Percentiles rank a stretch among this genome's conserved stretches.
Conservation (phyloP, 2,329 filamentous ascomycete genomes). For the Aspergillus niger region DNA sequence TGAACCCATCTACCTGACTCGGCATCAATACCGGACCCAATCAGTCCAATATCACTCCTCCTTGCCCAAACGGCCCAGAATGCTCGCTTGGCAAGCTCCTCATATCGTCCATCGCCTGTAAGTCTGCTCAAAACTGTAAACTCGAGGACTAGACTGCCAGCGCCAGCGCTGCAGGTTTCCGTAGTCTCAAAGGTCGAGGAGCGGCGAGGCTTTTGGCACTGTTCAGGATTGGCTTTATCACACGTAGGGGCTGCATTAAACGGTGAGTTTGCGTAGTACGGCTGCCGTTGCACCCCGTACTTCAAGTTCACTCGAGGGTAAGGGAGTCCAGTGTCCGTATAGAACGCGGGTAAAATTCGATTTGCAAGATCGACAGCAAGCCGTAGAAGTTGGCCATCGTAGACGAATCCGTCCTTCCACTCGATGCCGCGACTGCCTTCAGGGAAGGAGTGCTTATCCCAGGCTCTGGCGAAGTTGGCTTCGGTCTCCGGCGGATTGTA, state of each 20-base stretch:
- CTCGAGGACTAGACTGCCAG: constrained; percentile 92
- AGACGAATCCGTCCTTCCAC: constrained; percentile 77
- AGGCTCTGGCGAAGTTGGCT: constrained; percentile 42
- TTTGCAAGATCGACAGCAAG: constrained; percentile 83
- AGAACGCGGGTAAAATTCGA: constrained; percentile 86
- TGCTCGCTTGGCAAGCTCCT: constrained; percentile 83
- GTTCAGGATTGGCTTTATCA: constrained; percentile 44
- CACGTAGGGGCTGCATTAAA: constrained; percentile 59
- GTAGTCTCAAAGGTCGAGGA: constrained; percentile 68
- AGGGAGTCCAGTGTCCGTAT: constrained; percentile 85
- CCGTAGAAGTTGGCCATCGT: constrained; percentile 87
- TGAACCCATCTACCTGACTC: constrained; percentile 89
- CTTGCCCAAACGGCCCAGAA: constrained; percentile 97
- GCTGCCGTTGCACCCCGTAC: constrained; percentile 66
- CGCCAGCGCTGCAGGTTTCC: constrained; percentile 94
- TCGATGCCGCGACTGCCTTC: constrained; percentile 50
- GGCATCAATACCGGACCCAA: constrained; percentile 89
- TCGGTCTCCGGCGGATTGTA: constrained; percentile 61
- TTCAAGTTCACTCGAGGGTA: constrained; percentile 93
- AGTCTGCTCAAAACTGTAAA: constrained; percentile 88
- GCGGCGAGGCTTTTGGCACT: constrained; percentile 42
- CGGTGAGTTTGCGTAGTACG: constrained; percentile 87
- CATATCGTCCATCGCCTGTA: constrained; percentile 83
- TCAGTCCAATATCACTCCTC: constrained; percentile 79
- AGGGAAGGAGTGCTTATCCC: constrained; percentile 39